Conservation (phyloP, 805 yeast genomes). For the Ogataea methanolica region DNA sequence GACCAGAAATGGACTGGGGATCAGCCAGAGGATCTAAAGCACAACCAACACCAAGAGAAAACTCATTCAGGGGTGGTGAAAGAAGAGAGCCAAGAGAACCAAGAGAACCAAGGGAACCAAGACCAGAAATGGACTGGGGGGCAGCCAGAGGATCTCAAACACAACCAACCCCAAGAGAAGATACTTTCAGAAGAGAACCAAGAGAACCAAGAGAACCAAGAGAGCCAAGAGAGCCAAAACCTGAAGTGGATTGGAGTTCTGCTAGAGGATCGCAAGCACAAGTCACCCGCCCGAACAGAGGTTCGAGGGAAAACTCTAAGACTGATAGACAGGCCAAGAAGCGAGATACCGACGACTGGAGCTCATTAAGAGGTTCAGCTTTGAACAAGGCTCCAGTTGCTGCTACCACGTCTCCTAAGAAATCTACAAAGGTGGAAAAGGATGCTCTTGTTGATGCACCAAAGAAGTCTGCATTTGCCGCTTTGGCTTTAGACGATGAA, state of each 20-base stretch:
- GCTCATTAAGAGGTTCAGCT: conserved; percentile 23
- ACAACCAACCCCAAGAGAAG: conserved; percentile 19
- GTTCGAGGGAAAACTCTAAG: conserved; percentile 9
- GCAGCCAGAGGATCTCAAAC: conserved; percentile 25
- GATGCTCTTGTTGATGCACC: conserved; percentile 21
- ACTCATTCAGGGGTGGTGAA: too few relatives aligned
- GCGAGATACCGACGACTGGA: conserved; percentile 18
- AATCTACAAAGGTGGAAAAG: conserved; percentile 21
- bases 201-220: conserved; percentile 31
- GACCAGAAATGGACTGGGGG: conserved; percentile 50
- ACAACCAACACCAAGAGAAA: conserved; percentile 19
- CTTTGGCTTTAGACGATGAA: conserved; percentile 48
- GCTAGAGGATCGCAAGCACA: conserved; percentile 32
- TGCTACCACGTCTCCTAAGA: conserved; percentile 8
- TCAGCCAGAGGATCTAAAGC: conserved; percentile 24
- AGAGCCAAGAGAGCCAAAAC: conserved; percentile 18
- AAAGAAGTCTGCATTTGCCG: conserved; percentile 44
- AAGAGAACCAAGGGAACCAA: conserved; percentile 39
- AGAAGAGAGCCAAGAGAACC: conserved; percentile 27
- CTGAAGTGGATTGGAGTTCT: conserved; percentile 31
- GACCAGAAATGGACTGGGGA: conserved; percentile 47
- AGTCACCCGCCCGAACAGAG: conserved; percentile 9
- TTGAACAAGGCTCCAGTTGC: conserved; percentile 5
- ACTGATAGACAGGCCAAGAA: conserved; percentile 1
- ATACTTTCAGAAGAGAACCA: conserved; percentile 28